Base-by-base conservation (phyloP, 1,139 yeast species). In the Kodamaea sp. region DNA sequence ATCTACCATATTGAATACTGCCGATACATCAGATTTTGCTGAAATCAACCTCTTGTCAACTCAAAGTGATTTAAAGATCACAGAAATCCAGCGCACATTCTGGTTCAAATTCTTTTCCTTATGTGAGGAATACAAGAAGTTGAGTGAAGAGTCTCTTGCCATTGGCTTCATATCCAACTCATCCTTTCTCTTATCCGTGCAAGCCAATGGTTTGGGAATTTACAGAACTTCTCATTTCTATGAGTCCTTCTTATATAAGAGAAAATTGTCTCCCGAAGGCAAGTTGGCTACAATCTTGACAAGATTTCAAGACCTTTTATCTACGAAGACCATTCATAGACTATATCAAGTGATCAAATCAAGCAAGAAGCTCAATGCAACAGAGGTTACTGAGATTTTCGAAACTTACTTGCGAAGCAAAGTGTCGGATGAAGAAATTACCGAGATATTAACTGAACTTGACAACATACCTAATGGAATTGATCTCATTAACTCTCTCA, bases 61-160 rank as follows among this genome's bases (percentile, higher is more conserved):
- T n/a, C n/a, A n/a, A n/a, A n/a, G n/a, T n/a, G 15, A 29, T 11
- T 14, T 13, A 13, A 20, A 29, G 13, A 19, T 20, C 12, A 16
- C 34, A 32, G 21, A 25, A 29, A 15, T 35, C 23, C 19, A 15
- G 12, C 22, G 32, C 32, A 29, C 44, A 2, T 35, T 30, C 15
- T 83, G 90, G 88, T 61, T 69, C 31, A 74, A 78, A 42, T 71
- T 84, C 36, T 77, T 76, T 38, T 67, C 82, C 3, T 60, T 83
- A 22, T 82, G 90, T 52, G 79, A 75, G 38, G 95, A 87, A 48
- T 69, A 84, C 37, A 73, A 71, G 40, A 79, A 73, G 34, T 70
- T 71, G 32, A 67, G 78, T 24, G 71, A 72, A 39, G 92, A 85
- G 50, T 70, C 81, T 9, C 45, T 47, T 49, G 50, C 43, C 39